Base-by-base conservation (phyloP, 495 filamentous ascomycete genomes). In the Talaromyces proteolyticus region DNA sequence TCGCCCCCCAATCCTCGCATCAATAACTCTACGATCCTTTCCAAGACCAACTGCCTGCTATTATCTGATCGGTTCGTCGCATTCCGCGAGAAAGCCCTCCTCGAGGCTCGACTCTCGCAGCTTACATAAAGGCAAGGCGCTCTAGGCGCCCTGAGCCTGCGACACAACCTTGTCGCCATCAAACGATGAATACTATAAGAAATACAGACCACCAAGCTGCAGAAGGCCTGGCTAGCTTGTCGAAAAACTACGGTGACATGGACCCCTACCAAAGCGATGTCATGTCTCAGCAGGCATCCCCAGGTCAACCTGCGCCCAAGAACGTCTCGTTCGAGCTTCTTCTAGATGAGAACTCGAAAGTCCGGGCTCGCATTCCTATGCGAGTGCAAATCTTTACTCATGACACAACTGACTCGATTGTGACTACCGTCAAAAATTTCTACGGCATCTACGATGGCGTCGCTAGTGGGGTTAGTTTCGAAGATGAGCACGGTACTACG, bases 391-490 rank as follows among this genome's bases (percentile, higher is more conserved):
- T 98, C 42, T 91, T 80, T 55, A 87, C 88, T 18, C 89, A 95
- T 69, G 93, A 98, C 72, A 86, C 86, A 41, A 98, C 93, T 4
- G 91, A 96, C 53, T 95, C 89, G 20, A 97, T 98, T 65, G 86
- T 95, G 48, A 88, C 88, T 3, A 96, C 93, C 4, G 91, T 96
- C 49, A 96, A 94, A 73, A 96, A 95, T 71, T 96, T 96, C 73
- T 96, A 93, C 64, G 93, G 91, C 36, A 79, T 97, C 56, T 93
- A 94, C 58, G 82, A 88, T 51, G 77, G 80, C 52, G 78, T 81
- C 55, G 77, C 82, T 54, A 80, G 80, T 62, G 87, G 89, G 50
- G 80, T 97, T 61, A 88, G 86, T 68, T 96, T 98, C 55, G 90
- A 97, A 64, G 91, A 96, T 69, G 78, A 85, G 38, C 66, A 87